Percentiles rank a stretch among this genome's conserved stretches.
These are phyloP conservation scores for Dryadomyces sulphureus DNA, from an alignment of 2,329 filamentous ascomycete genomes.

Conservation along the genomic window DNA sequence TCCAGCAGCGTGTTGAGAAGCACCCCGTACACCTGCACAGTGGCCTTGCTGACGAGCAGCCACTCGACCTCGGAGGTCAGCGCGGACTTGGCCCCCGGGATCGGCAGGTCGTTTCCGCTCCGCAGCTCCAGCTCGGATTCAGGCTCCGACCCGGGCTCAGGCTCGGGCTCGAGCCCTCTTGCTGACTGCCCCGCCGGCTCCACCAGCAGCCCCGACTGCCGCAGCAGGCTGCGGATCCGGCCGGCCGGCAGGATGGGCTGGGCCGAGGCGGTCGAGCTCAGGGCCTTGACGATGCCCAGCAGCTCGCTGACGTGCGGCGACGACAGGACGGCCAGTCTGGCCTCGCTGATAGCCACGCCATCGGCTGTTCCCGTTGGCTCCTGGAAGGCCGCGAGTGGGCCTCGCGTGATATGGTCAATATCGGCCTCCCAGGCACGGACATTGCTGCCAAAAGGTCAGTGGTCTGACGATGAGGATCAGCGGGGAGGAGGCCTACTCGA, in stretches of 20 bases:
- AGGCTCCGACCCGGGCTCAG: too few relatives aligned
- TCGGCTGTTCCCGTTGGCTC: constrained; percentile 3
- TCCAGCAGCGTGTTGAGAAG: constrained; percentile 65
- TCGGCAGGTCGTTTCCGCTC: not conserved
- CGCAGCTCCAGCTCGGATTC: too few relatives aligned
- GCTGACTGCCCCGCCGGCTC: constrained; percentile 11
- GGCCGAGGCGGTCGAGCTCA: constrained; percentile 56
- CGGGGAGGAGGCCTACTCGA: constrained; percentile 24
- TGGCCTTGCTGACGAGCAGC: constrained; percentile 81
- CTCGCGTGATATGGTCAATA: constrained; percentile 46
- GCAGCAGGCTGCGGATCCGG: constrained; percentile 46
- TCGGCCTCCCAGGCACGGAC: constrained; percentile 25
- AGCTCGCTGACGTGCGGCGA: constrained; percentile 45
- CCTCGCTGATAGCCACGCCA: not conserved
- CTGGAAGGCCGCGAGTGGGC: constrained; percentile 22
- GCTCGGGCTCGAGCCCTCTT: not conserved
- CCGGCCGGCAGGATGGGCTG: constrained; percentile 44
- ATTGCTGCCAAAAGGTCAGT: constrained; percentile 5
- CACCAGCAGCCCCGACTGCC: constrained; percentile 42
- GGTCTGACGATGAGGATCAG: not conserved
- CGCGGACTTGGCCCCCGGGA: constrained; percentile 19
- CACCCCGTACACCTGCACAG: constrained; percentile 76
- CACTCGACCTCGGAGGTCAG: constrained; percentile 76
- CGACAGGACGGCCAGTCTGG: constrained; percentile 25
- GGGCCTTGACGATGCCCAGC: constrained; percentile 50